Evolutionary conservation across 75 land plant species (phyloP).

Genomic region (Pinus tabuliformis): DNA sequence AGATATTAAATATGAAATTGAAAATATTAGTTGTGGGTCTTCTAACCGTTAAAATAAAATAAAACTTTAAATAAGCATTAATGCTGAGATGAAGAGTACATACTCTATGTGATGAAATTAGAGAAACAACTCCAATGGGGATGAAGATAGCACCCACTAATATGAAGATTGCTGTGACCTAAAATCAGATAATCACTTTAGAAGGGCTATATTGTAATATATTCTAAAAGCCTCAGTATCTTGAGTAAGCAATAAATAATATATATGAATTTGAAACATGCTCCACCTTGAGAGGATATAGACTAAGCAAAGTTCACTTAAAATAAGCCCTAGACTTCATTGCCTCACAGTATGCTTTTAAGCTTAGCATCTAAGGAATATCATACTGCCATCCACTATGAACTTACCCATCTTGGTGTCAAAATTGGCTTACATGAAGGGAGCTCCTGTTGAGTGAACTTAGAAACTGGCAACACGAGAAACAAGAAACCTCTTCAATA

Average conservation of each 20-base stretch:
- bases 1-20: neutral
- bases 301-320: neutral
- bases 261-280: too few relatives aligned
- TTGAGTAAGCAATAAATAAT: neutral
- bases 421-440: slow-evolving; percentile 92
- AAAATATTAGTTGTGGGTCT: neutral
- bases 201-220: neutral
- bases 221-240: neutral
- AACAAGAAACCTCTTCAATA: neutral
- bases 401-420: slow-evolving; percentile 81
- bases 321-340: neutral
- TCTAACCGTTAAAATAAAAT: neutral
- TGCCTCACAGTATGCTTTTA: neutral
- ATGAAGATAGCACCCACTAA: slow-evolving; percentile 16
- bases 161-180: slow-evolving; percentile 52
- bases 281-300: neutral
- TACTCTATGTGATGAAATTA: slow-evolving; percentile 58
- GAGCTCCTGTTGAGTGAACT: slow-evolving; percentile 85
- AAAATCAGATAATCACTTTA: slow-evolving; percentile 16
- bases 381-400: neutral
- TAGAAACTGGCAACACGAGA: slow-evolving; percentile 48
- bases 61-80: neutral
- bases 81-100: neutral
- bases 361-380: neutral
- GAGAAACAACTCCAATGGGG: slow-evolving; percentile 61